A percentile compares a stretch with the other conserved stretches of the same genome.
Evolutionary conservation across 1,139 yeast genomes (phyloP).

Genomic region (Pichia sp.): DNA sequence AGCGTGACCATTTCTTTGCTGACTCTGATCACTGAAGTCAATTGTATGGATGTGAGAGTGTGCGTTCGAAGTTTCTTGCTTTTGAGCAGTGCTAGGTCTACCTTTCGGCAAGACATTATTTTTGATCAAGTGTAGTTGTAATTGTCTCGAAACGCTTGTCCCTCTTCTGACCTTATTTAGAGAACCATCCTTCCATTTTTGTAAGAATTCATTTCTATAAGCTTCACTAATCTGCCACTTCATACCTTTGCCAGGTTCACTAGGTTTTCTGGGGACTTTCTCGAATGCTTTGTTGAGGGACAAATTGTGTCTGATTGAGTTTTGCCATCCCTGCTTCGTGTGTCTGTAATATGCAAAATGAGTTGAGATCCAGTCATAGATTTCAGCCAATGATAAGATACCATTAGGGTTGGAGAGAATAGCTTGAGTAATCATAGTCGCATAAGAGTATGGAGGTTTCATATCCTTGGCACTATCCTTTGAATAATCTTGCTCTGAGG

Average conservation of each 20-base stretch:
- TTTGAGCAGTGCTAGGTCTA: no score
- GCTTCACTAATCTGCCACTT: slow-evolving; percentile 94
- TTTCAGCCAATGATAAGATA: slow-evolving; percentile 81
- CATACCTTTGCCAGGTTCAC: slow-evolving; percentile 99
- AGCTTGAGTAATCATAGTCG: slow-evolving; percentile 98
- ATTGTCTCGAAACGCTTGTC: slow-evolving; percentile 68
- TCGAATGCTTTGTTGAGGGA: slow-evolving; percentile 63
- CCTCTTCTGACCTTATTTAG: slow-evolving; percentile 71
- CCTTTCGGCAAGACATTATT: slow-evolving; percentile 59
- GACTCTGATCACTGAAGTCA: no score
- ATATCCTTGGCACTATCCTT: slow-evolving; percentile 85
- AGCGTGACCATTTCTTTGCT: no score
- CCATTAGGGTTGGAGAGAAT: slow-evolving; percentile 84
- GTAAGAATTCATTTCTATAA: slow-evolving; percentile 76
- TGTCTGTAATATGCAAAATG: slow-evolving; percentile 89
- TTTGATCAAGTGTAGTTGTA: slow-evolving; percentile 67
- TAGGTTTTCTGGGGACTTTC: slow-evolving; percentile 89
- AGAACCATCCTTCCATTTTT: slow-evolving; percentile 69
- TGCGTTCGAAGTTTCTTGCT: no score
- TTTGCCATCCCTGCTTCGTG: slow-evolving; percentile 85
- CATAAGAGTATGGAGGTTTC: slow-evolving; percentile 95
- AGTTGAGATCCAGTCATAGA: slow-evolving; percentile 81
- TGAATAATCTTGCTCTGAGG: slow-evolving; percentile 65
- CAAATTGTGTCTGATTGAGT: slow-evolving; percentile 52
- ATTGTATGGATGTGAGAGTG: no score